Base-by-base conservation (phyloP, 202 grass and related monocot species). In the Panicum hallii region DNA sequence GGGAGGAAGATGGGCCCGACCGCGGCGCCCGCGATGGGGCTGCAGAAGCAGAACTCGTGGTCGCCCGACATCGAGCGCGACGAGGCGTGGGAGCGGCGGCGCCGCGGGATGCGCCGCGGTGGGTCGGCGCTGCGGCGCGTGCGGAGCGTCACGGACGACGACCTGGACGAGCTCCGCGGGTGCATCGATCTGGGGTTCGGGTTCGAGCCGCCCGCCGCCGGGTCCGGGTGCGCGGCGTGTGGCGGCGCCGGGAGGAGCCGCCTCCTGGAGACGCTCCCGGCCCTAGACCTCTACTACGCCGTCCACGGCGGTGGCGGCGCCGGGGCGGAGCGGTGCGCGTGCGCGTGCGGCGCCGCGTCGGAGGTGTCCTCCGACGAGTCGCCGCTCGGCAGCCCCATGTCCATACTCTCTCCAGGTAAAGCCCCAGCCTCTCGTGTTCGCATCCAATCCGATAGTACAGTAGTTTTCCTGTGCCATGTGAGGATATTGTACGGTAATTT, bases 41-140 rank as follows among this genome's bases (percentile, higher is more conserved):
- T 96, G 46, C 86, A 77, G 76, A 96, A 96, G 78, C 93, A 96
- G 79, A 90, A 91, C 54, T 96, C 93, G 45, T 96, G 91, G 93
- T 96, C 93, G 50, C 93, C 93, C 11, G 93, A 93, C 38, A 84
- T 87, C 53, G 90, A 93, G 89, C 80, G 93, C 11, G 93, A 96
- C 76, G 93, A 88, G 70, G 62, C 84, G 11, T 96, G 93, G 93
- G 88, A 90, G 83, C 84, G 91, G 15, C 86, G 91, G 15, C 86
- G 91, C 16, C 47, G 89, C 1, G 88, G 80, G 72, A 83, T 90
- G 28, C 60, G 84, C 42, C 26, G 54, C 40, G 56, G 56, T 10
- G 70, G 72, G 3, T 42, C 88, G 5, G 30, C 72, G 40, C 74
- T 84, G 67, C 82, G 84, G 26, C 89, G 86, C 36, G 90, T 43